Base-by-base conservation (phyloP, 495 filamentous ascomycete species). In the Glutinoglossum americanum region DNA sequence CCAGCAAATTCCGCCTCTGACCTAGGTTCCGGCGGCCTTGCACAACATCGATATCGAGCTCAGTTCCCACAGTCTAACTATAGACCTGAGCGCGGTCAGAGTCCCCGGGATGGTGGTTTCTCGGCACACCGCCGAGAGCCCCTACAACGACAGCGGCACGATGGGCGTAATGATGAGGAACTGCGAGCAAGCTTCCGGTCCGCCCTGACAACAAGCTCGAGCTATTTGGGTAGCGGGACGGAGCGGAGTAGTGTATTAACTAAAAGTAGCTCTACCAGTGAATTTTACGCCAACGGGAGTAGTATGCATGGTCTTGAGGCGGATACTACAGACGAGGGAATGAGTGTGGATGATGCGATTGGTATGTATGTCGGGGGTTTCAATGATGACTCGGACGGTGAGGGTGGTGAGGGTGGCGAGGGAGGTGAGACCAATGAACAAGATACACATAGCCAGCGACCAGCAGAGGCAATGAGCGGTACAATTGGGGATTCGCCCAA, bases 301-400 rank as follows among this genome's bases (percentile, higher is more conserved):
- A 86, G 53, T 73, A 70, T 30, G 74, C 71, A 59, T 72, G 74
- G 57, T 70, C 67, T n/a, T 70, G 35, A 73, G 28, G 30, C 73
- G 57, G 76, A 74, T 41, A 72, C 74, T 8, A 76, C 75, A 41
- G 83, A 87, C 58, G 83, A 79, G 58, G 81, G 79, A 4, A 83
- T 89, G 74, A 94, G 82, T 60, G 78, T 94, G 2, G 89, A 97
- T 62, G 89, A 95, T 71, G 83, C 87, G 8, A 92, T 95, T 69
- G 86, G 82, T 17, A 89, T 95, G 84, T 95, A 95, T 65, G 83
- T 85, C 57, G 80, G 83, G 61, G 87, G 89, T 0, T 90, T 92
- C 69, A 73, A 73, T 57, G 82, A 85, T 62, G 77, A 79, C 57
- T 33, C 41, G n/a, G 33, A 41, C n/a, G 55, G 15, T 26, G 68